A percentile compares a stretch with the other conserved stretches of the same genome.
These are phyloP conservation scores for Camellia sinensis DNA, from an alignment of 148 eudicot species.

Conservation along the genomic window DNA sequence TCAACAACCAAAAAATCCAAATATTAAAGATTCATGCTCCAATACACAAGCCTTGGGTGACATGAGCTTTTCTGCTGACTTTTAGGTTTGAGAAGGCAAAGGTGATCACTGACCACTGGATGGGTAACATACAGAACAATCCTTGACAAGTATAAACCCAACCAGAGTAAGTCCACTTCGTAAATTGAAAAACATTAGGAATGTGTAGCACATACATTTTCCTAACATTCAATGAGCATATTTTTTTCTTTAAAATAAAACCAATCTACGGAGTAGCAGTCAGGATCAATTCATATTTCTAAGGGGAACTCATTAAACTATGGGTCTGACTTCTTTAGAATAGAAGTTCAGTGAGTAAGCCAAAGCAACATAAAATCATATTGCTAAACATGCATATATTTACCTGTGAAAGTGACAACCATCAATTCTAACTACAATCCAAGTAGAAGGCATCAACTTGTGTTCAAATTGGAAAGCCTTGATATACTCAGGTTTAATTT, in stretches of 20 bases:
- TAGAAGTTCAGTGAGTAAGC: not conserved
- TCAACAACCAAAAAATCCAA: not conserved
- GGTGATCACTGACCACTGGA: not conserved
- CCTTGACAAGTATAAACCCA: not conserved
- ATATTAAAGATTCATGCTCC: not conserved
- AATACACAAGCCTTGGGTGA: not conserved
- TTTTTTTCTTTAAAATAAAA: not conserved
- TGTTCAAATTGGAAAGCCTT: slow-evolving; percentile 57
- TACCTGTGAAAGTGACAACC: slow-evolving; percentile 94
- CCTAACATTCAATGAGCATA: not conserved
- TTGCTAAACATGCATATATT: not conserved
- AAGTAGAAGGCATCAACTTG: slow-evolving; percentile 66
- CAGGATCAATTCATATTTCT: not conserved
- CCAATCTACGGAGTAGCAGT: not conserved
- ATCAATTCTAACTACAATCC: slow-evolving; percentile 90
- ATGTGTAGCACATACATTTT: not conserved
- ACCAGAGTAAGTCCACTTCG: not conserved
- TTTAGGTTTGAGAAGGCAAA: not conserved
- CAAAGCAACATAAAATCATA: not conserved
- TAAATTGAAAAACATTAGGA: not conserved
- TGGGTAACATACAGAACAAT: not conserved
- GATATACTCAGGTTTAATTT: slow-evolving; percentile 59
- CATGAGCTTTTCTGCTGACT: not conserved
- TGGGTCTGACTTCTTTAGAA: slow-evolving; percentile 9
- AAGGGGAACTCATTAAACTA: not conserved